Conservation (phyloP, 371 early-diverging fungal genomes). For the Haplosporangium sp. region DNA sequence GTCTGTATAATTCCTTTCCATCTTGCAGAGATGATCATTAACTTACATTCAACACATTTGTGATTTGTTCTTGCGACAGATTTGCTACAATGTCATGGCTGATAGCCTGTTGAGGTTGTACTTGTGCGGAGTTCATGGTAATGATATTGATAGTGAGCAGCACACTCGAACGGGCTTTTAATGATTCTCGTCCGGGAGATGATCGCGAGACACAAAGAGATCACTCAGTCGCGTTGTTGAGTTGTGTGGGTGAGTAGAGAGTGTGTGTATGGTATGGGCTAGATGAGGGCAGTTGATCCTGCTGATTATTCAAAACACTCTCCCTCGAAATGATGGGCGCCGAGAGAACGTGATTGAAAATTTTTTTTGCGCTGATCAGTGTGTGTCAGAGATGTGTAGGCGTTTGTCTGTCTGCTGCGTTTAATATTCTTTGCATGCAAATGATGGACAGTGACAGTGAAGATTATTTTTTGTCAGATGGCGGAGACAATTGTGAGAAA, state of each 20-base stretch:
- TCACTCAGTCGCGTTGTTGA: not conserved
- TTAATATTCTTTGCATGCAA: no score
- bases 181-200: not conserved
- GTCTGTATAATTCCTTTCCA: not conserved
- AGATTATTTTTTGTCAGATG: no score
- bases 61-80: conserved; percentile 52
- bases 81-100: conserved; percentile 50
- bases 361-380: no score
- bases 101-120: conserved; percentile 32
- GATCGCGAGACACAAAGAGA: not conserved
- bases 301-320: no score
- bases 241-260: not conserved
- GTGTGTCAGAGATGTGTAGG: no score
- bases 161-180: not conserved
- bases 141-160: not conserved
- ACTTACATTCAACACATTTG: conserved; percentile 42
- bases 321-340: not conserved
- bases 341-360: no score
- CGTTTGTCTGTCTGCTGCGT: no score
- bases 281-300: not conserved
- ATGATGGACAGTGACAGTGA: no score
- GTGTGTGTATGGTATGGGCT: not conserved
- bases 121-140: conserved; percentile 30
- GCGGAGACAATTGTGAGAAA: no score
- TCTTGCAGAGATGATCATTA: not conserved